These are phyloP conservation scores for Sicyos edulis DNA, from an alignment of 306 rosid genomes.

Conservation along the genomic window DNA sequence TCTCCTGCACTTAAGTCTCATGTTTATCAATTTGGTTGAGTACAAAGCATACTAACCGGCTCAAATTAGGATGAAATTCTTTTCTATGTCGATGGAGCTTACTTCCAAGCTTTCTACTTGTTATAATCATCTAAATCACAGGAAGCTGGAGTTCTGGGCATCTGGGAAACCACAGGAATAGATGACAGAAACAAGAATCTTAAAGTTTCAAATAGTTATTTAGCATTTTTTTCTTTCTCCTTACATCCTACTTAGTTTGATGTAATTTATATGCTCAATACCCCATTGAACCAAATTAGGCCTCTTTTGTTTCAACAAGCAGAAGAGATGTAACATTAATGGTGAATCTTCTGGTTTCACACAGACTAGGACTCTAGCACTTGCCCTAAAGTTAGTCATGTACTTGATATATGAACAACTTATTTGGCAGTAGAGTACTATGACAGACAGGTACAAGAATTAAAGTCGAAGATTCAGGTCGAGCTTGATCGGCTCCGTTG, in stretches of 20 bases:
- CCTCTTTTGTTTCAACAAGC: conserved; percentile 7
- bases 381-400: conserved; percentile 15
- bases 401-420: conserved; percentile 14
- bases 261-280: no score
- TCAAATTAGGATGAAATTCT: neutral
- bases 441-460: conserved; percentile 20
- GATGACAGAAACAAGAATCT: neutral
- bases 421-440: neutral
- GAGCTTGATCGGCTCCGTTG: conserved; percentile 45
- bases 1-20: neutral
- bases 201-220: neutral
- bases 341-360: conserved; percentile 1
- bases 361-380: neutral
- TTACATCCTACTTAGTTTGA: neutral
- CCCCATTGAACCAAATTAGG: neutral
- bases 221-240: neutral
- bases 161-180: conserved; percentile 1
- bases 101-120: neutral
- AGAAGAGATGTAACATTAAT: conserved; percentile 10
- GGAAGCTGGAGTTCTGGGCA: neutral
- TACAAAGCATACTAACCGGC: neutral
- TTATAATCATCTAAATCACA: neutral
- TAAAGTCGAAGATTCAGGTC: conserved; percentile 81
- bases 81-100: neutral
- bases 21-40: neutral